Evolutionary conservation across 345 rosid species (phyloP), one percentile per base, ranked within the genome.

Genomic region (Psidium guajava): DNA sequence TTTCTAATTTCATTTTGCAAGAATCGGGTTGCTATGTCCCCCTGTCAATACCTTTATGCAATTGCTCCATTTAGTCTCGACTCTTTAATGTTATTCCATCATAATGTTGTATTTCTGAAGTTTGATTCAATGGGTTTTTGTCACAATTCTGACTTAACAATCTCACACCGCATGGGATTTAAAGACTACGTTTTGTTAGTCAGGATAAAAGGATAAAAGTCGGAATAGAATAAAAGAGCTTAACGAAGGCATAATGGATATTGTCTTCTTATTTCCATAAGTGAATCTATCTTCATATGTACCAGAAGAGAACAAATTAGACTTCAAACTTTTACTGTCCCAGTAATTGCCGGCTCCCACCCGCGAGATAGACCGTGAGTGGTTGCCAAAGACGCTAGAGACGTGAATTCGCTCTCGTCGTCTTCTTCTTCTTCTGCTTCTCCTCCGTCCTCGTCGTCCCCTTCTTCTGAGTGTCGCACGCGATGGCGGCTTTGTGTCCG

Each of bases 121-220:
- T 59, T 59, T 28, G 7, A 27, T 14, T 6, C 28, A 13, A 59
- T 6, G 40, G 73, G 40, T 0, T 27, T 59, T 59, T 2, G 36
- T 13, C 28, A 32, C 73, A 59, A 6, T 59, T 27, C 18, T 2
- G 2, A 59, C 73, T 59, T 13, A 59, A 59, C 73, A 59, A 59
- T 58, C 69, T 58, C 4, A 0, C 64, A 12, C 13, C 11, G 4
- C 52, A 15, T 58, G 0, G 32, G 27, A n/a, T 58, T 58, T 28
- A 58, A 58, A 28, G 69, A 32, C 32, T 11, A n/a, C 32, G 64
- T 42, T 25, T 58, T 58, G 6, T 58, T 58, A 11, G 15, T 0
- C 18, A 27, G 0, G 0, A 59, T 59, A 59, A 59, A 59, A 27
- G 0, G 0, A 59, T 59, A 59, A 59, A 59, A 59, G 16, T 58